phyloP scores from a whole-genome alignment of 106 monocot genomes.

The Apostasia ramifera region DNA sequence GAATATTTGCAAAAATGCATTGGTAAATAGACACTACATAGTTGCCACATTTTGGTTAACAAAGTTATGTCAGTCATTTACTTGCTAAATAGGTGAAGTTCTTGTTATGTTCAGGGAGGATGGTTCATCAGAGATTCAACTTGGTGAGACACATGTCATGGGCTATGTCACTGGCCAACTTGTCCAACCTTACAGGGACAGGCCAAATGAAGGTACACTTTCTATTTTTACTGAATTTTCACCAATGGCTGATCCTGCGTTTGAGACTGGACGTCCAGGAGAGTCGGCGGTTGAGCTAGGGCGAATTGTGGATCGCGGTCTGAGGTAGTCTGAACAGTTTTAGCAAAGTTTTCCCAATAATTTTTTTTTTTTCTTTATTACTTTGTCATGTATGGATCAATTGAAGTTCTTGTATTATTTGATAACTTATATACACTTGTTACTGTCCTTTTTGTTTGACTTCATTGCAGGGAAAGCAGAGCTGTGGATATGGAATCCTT shows the following conservation, averaged over 20 bases:
- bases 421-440: not conserved
- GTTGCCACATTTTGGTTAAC: not conserved
- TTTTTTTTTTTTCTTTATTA: not conserved
- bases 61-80: not conserved
- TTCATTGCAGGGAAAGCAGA: slow-evolving; percentile 76
- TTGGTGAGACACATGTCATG: slow-evolving; percentile 91
- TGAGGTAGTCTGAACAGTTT: slow-evolving; percentile 35
- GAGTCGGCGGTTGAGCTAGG: slow-evolving; percentile 87
- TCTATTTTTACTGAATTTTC: slow-evolving; percentile 79
- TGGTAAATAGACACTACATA: not conserved
- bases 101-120: slow-evolving; percentile 57
- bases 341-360: not conserved
- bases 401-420: not conserved
- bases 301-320: slow-evolving; percentile 82
- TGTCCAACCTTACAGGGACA: slow-evolving; percentile 82
- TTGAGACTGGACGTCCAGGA: slow-evolving; percentile 82
- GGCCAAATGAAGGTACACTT: slow-evolving; percentile 84
- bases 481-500: slow-evolving; percentile 98
- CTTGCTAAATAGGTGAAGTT: not conserved
- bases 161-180: slow-evolving; percentile 73
- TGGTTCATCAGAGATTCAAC: slow-evolving; percentile 79
- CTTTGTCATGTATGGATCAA: not conserved
- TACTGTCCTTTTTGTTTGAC: not conserved
- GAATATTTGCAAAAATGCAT: not conserved
- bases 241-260: slow-evolving; percentile 96